Evolutionary conservation across 208 protist species (phyloP).

Genomic region (Angomonas deanei): DNA sequence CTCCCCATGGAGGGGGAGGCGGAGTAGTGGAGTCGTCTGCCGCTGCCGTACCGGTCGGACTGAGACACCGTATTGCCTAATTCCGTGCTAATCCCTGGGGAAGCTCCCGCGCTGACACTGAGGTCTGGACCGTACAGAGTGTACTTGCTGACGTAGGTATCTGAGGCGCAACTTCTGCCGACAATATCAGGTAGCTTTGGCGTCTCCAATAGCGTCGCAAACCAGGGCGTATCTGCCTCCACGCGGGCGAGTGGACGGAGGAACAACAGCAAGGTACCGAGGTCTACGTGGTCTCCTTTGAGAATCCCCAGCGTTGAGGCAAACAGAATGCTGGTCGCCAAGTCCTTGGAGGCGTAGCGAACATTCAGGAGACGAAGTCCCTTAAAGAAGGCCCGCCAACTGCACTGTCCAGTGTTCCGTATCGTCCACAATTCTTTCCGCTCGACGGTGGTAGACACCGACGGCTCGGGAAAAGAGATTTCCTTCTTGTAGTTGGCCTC

Average conservation of each 20-base stretch:
- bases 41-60: too few relatives aligned
- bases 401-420: conserved; percentile 18
- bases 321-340: conserved; percentile 25
- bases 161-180: too few relatives aligned
- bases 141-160: background rate
- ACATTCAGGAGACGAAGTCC: conserved; percentile 34
- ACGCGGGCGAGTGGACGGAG: conserved; percentile 17
- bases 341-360: conserved; percentile 20
- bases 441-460: too few relatives aligned
- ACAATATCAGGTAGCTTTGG: too few relatives aligned
- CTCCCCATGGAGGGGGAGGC: background rate
- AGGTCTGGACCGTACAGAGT: background rate
- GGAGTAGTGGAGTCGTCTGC: too few relatives aligned
- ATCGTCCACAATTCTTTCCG: too few relatives aligned
- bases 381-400: conserved; percentile 44
- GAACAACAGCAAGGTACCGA: conserved; percentile 30
- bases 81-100: background rate
- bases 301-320: conserved; percentile 33
- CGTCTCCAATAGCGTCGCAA: too few relatives aligned
- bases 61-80: too few relatives aligned
- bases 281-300: conserved; percentile 20
- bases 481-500: background rate
- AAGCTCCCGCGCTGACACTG: background rate
- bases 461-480: too few relatives aligned
- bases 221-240: background rate